Evolutionary conservation across 2,329 filamentous ascomycete genomes (phyloP).

Genomic region (Aureobasidium sp.): DNA sequence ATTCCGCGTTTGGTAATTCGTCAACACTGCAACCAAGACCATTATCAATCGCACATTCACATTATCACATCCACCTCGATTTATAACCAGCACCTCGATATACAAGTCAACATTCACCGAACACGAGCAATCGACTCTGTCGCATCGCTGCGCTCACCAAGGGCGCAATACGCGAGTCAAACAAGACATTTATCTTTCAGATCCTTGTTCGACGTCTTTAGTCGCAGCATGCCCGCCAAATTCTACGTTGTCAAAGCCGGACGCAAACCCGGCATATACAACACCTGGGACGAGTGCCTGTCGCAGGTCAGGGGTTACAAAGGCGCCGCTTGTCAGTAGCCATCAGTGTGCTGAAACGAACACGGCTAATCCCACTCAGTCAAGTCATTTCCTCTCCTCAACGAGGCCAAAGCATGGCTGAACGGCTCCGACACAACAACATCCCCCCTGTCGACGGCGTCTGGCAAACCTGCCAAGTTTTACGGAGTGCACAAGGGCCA

Average conservation of each 20-base stretch:
- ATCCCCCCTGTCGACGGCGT: conserved; percentile 23
- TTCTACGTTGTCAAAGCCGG: conserved; percentile 57
- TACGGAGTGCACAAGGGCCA: conserved; percentile 53
- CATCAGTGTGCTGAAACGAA: neutral
- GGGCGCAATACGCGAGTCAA: neutral
- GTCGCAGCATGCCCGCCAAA: conserved; percentile 41
- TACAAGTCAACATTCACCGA: neutral
- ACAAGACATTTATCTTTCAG: neutral
- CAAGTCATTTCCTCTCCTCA: conserved; percentile 65
- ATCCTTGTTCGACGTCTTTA: conserved; percentile 22
- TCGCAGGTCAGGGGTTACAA: conserved; percentile 53
- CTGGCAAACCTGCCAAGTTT: conserved; percentile 38
- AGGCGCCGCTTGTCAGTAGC: conserved; percentile 30
- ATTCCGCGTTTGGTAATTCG: conserved; percentile 5
- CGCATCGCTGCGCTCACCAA: neutral
- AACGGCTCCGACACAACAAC: conserved; percentile 39
- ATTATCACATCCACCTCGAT: neutral
- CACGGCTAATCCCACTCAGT: conserved; percentile 41
- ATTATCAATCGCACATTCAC: neutral
- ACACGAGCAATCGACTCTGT: neutral
- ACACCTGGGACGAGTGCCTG: conserved; percentile 54
- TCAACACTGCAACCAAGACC: neutral
- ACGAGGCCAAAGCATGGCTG: conserved; percentile 73
- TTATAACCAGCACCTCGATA: neutral
- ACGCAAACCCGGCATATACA: conserved; percentile 53